Conservation (phyloP, 805 yeast species). For the Sugiyamaella chiloensis region DNA sequence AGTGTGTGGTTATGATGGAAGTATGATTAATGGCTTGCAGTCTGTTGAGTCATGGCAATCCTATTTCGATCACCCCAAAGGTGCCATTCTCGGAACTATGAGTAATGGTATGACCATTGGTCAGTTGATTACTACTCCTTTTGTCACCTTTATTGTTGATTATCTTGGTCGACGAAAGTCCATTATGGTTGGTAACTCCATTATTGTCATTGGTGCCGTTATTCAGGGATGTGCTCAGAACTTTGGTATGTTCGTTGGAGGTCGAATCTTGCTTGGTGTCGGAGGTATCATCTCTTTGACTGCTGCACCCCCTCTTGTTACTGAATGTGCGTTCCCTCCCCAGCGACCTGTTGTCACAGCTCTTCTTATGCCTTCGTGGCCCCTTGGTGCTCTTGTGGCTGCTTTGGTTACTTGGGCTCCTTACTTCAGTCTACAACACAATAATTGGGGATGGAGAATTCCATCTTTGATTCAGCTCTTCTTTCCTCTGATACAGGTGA, state of each 20-base stretch:
- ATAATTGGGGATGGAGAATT: conserved; percentile 59
- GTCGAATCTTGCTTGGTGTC: conserved; percentile 67
- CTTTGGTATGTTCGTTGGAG: conserved; percentile 66
- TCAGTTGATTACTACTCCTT: conserved; percentile 54
- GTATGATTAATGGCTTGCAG: conserved; percentile 19
- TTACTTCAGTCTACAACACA: conserved; percentile 6
- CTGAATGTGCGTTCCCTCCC: conserved; percentile 8
- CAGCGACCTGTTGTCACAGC: conserved; percentile 57
- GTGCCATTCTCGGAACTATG: conserved; percentile 15
- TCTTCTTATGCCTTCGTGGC: conserved; percentile 66
- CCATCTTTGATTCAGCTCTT: conserved; percentile 68
- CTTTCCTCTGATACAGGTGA: conserved; percentile 55
- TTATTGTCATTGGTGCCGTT: conserved; percentile 57
- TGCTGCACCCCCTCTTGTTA: conserved; percentile 7
- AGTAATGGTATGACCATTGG: conserved; percentile 66
- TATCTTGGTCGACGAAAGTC: conserved; percentile 47
- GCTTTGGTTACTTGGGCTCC: conserved; percentile 65
- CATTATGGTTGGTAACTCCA: conserved; percentile 50
- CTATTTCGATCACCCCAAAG: conserved; percentile 16
- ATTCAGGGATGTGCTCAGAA: conserved; percentile 40
- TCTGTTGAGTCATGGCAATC: conserved; percentile 22
- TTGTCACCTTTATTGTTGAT: conserved; percentile 64
- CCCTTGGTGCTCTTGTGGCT: conserved; percentile 69
- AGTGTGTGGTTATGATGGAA: conserved; percentile 18
- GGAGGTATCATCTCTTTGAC: conserved; percentile 71